These are phyloP conservation scores for Cordyceps sp. DNA, from an alignment of 2,329 filamentous ascomycete species.

Conservation along the genomic window DNA sequence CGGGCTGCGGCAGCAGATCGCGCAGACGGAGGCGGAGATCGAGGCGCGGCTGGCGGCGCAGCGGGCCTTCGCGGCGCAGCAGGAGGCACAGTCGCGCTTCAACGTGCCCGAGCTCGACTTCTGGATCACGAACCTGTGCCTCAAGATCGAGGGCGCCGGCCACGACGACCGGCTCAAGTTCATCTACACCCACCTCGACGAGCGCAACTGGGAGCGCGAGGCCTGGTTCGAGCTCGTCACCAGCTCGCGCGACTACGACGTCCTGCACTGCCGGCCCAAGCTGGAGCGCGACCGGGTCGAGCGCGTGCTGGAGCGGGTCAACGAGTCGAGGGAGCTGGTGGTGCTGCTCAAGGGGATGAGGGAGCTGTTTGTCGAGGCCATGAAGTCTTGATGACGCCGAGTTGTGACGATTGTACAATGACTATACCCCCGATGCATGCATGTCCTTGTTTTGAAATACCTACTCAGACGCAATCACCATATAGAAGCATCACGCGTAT, in stretches of 20 bases:
- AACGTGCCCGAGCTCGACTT: constrained; percentile 91
- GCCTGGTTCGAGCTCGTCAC: constrained; percentile 89
- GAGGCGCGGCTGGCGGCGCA: constrained; percentile 55
- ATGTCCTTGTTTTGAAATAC: no score
- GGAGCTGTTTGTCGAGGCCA: constrained; percentile 54
- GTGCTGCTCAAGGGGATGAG: constrained; percentile 69
- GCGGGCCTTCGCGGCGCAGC: constrained; percentile 51
- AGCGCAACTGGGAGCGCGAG: constrained; percentile 75
- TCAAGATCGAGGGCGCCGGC: constrained; percentile 80
- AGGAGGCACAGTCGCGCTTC: constrained; percentile 71
- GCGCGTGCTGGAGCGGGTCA: constrained; percentile 59
- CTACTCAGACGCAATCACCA: no score
- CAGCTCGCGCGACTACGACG: constrained; percentile 66
- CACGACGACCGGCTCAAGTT: constrained; percentile 78
- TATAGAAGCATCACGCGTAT: no score
- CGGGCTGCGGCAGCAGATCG: constrained; percentile 42
- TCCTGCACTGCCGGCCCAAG: constrained; percentile 67
- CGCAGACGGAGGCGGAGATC: constrained; percentile 53
- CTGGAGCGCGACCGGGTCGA: constrained; percentile 66
- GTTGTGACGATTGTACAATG: no score
- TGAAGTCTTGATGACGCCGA: constrained; percentile 27
- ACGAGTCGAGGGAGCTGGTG: constrained; percentile 61
- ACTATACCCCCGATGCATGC: no score
- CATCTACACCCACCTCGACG: constrained; percentile 72
- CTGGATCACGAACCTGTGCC: constrained; percentile 81